Evolutionary conservation across 805 yeast species (phyloP), one percentile per base, ranked within the genome.

Genomic region (Candida alai): DNA sequence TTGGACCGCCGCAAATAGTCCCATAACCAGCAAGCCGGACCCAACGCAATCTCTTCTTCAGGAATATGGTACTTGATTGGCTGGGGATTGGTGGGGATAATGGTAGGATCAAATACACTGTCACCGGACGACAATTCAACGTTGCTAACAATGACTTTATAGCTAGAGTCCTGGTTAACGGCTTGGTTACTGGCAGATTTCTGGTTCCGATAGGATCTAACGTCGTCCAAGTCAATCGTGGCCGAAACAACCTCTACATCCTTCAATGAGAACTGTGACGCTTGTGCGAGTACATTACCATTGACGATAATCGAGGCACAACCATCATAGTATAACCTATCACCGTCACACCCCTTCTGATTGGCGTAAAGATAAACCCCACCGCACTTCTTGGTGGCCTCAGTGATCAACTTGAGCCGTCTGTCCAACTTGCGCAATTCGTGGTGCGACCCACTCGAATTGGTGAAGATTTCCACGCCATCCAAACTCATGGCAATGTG

Each of bases 11-110:
- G 76, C 39, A 93, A 70, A 52, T 93, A 93, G 58, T 93, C 99
- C 99, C 99, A 93, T 43, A 93, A 60, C 99, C 99, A 93, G 58
- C 98, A 93, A 0, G 99, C 98, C 1, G 99, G 99, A 0, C 99
- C 99, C 28, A 85, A 66, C 1, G 97, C 97, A 45, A 93, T 90
- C 59, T 93, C 99, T 60, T 93, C 97, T 51, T 89, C 95, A 3
- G 98, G 96, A 2, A 66, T 52, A 58, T 84, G 94, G 49, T 83
- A 82, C 24, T 69, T 70, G 28, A 82, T 69, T 4, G 64, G 67
- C 15, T 60, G 54, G 1, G 73, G 50, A 14, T 52, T 51, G 0
- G 93, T 61, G 13, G 96, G 96, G 8, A 51, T 57, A 8, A 84
- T 60, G 0, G 53, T 49, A 14, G 84, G 77, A 52, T 84, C 76